phyloP scores from a whole-genome alignment of 106 monocot genomes.

The Ottelia alismoides region DNA sequence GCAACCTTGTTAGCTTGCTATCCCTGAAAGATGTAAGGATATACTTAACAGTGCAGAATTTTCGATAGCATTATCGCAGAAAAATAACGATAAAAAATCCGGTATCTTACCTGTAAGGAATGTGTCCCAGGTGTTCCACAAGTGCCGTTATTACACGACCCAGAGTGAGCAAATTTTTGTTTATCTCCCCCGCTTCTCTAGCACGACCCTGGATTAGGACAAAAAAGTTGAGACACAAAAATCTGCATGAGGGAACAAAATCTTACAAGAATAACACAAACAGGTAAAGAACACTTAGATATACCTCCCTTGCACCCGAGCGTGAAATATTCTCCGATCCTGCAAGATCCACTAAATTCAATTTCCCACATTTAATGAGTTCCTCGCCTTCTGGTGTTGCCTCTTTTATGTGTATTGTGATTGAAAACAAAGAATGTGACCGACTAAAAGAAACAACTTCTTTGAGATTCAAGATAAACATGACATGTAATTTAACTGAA shows the following conservation, averaged over 20 bases:
- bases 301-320: slow-evolving; percentile 96
- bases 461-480: too few species aligned
- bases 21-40: slow-evolving; percentile 52
- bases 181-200: slow-evolving; percentile 98
- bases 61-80: neutral
- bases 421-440: slow-evolving; percentile 95
- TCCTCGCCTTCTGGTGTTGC: slow-evolving; percentile 99
- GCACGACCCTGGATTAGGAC: slow-evolving; percentile 63
- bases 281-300: neutral
- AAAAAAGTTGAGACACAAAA: too few species aligned
- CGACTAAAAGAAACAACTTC: too few species aligned
- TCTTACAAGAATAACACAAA: neutral
- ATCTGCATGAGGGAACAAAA: too few species aligned
- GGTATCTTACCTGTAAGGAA: slow-evolving; percentile 68
- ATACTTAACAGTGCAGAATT: neutral
- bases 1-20: slow-evolving; percentile 87
- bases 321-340: slow-evolving; percentile 98
- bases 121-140: slow-evolving; percentile 95
- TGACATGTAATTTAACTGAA: too few species aligned
- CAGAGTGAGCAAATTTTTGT: slow-evolving; percentile 92
- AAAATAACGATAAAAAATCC: too few species aligned
- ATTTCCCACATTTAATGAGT: slow-evolving; percentile 92
- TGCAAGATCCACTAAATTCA: slow-evolving; percentile 95
- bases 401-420: slow-evolving; percentile 99
- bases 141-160: slow-evolving; percentile 98